Evolutionary conservation across 2,329 filamentous ascomycete species (phyloP).

Genomic region (Fusarium torulosum): DNA sequence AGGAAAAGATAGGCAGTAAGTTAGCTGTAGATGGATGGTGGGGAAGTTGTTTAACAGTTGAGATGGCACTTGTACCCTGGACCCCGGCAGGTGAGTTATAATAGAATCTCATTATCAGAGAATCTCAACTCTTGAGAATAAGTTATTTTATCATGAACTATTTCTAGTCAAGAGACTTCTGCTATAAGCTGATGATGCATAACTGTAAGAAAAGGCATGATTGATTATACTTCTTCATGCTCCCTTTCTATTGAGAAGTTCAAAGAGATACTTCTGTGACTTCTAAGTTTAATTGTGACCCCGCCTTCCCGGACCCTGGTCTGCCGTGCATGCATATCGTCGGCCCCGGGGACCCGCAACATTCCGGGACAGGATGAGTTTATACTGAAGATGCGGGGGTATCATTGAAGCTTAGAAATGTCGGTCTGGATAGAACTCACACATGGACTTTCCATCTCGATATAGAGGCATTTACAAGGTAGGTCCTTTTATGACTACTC

Average conservation of each 20-base stretch:
- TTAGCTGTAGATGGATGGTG: conserved; percentile 17
- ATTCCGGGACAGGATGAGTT: conserved; percentile 6
- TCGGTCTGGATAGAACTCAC: not conserved
- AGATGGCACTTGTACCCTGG: conserved; percentile 22
- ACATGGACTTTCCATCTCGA: not conserved
- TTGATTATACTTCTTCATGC: not conserved
- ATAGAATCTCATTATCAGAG: not conserved
- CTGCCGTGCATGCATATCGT: conserved; percentile 5
- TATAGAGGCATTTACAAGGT: not conserved
- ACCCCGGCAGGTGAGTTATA: not conserved
- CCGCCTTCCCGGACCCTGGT: conserved; percentile 10
- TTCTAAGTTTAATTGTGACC: not conserved
- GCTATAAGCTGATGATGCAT: not conserved
- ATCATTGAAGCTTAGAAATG: not conserved
- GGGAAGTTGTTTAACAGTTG: conserved; percentile 16
- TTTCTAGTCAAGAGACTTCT: not conserved
- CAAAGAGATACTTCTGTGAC: not conserved
- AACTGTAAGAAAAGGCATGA: not conserved
- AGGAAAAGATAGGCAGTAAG: not conserved
- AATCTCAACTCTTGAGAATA: not conserved
- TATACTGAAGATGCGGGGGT: conserved; percentile 7
- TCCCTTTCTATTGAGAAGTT: not conserved
- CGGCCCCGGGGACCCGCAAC: conserved; percentile 19
- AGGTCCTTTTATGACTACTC: not conserved
- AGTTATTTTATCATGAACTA: not conserved